Evolutionary conservation across 2,329 filamentous ascomycete species (phyloP), one percentile per base, ranked within the genome.

Genomic region (Daldinia eschscholtzii): DNA sequence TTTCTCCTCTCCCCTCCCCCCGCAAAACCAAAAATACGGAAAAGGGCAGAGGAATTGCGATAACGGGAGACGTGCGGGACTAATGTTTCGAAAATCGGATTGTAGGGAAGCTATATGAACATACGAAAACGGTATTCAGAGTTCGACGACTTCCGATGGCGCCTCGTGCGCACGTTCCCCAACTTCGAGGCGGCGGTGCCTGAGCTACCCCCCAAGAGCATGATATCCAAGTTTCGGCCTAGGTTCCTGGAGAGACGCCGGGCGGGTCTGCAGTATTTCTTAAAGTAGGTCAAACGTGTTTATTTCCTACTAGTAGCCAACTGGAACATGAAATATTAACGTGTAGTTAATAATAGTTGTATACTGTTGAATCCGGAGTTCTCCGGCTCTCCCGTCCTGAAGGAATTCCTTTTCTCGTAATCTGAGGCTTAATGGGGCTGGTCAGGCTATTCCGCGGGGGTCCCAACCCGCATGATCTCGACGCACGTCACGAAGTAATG

Each of bases 361-460:
- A 91, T 98, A 68, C 82, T 98, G 72, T 83, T 98, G 33, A 98
- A 98, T 79, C 95, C 95, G 0, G 94, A 98, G 79, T 98, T 98
- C 77, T 93, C 94, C 37, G 92, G 92, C 10, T 96, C 93, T n/a
- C 93, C 94, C 0, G 89, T 97, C 1, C 85, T 97, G 48, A 97
- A 96, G 78, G 93, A 97, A 65, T 98, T 98, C 78, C 85, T 98
- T 57, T 96, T 97, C 79, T 84, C 84, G 59, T 88, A 74, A 85
- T 30, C 37, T 9, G 6, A 28, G 35, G 41, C 23, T 30, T 26
- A 53, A 23, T n/a, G 10, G 26, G 18, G 46, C 26, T 52, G 26
- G 52, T 42, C 9, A 44, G 48, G 35, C 9, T 39, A 12, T 10
- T 35, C 10, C 15, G 46, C 15, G n/a, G 41, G 64, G 53, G 69